These are phyloP conservation scores for Kwoniella bestiolae DNA, from an alignment of 768 basidiomycete species.

Conservation along the genomic window DNA sequence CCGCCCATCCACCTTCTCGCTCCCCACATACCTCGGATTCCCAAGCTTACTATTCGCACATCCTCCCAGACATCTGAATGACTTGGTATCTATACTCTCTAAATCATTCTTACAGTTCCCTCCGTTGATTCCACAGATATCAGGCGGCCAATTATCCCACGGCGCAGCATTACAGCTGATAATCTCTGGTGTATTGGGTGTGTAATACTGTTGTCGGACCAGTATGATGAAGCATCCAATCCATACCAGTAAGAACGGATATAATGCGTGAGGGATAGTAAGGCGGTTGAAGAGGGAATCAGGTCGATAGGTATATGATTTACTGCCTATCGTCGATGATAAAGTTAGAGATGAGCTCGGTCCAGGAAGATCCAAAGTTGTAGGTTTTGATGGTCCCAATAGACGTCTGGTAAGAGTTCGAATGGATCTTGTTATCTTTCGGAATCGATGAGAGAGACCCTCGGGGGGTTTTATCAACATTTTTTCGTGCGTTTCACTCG, in stretches of 20 bases:
- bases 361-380: constrained; percentile 3
- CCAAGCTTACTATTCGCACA: constrained; percentile 41
- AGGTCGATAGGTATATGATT: constrained; percentile 11
- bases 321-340: constrained; percentile 4
- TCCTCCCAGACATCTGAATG: constrained; percentile 46
- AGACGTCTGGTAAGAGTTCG: background rate
- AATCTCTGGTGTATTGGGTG: constrained; percentile 22
- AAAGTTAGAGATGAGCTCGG: constrained; percentile 16
- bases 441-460: constrained; percentile 1
- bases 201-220: constrained; percentile 46
- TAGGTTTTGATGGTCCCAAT: constrained; percentile 22
- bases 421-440: background rate
- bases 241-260: constrained; percentile 38
- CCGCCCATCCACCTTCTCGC: constrained; percentile 25
- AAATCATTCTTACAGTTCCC: constrained; percentile 31
- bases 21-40: constrained; percentile 46
- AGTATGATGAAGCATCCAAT: constrained; percentile 39
- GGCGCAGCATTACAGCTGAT: constrained; percentile 33
- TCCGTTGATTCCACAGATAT: constrained; percentile 44
- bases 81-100: constrained; percentile 8
- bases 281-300: constrained; percentile 14
- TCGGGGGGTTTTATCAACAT: background rate
- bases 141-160: constrained; percentile 48
- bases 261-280: constrained; percentile 7
- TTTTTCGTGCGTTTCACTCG: background rate